phyloP scores from a whole-genome alignment of 2,329 filamentous ascomycete genomes.

The Xenoacremonium recifei region DNA sequence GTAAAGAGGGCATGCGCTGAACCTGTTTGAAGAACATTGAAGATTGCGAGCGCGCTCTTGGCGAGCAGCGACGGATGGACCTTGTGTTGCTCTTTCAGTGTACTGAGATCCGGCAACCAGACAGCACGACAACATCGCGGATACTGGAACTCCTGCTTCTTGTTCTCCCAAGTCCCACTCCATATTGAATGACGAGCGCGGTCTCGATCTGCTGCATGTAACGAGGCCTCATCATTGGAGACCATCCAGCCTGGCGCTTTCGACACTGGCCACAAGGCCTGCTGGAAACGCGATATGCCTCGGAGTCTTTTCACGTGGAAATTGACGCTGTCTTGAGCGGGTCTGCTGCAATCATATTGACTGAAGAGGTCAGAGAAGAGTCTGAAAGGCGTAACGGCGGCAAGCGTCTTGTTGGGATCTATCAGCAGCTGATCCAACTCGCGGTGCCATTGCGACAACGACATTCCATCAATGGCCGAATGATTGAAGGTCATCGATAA shows the following conservation, averaged over 20 bases:
- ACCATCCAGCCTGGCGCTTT: conserved; percentile 35
- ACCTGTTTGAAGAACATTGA: conserved; percentile 33
- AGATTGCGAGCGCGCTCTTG: conserved; percentile 31
- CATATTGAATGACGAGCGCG: conserved; percentile 25
- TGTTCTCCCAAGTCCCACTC: conserved; percentile 27
- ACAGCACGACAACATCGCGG: conserved; percentile 31
- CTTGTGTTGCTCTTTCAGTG: conserved; percentile 17
- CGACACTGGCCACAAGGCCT: conserved; percentile 33
- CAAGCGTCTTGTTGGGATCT: conserved; percentile 12
- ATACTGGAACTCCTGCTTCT: conserved; percentile 23
- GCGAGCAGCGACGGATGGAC: conserved; percentile 29
- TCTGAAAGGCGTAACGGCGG: conserved; percentile 26
- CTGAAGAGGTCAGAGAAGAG: conserved; percentile 32
- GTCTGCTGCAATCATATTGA: conserved; percentile 27
- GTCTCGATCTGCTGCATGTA: conserved; percentile 15
- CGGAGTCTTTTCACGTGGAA: conserved; percentile 32
- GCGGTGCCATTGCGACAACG: conserved; percentile 30
- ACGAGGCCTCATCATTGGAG: conserved; percentile 24
- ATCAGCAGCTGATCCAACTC: conserved; percentile 32
- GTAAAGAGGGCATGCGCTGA: conserved; percentile 31
- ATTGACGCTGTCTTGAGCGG: conserved; percentile 25
- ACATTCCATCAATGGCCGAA: conserved; percentile 34
- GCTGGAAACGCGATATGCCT: conserved; percentile 32
- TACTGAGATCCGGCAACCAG: conserved; percentile 21
- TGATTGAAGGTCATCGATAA: conserved; percentile 34